Conservation (phyloP, 352 stramenopile species). For the Peronosclerospora sorghi region DNA sequence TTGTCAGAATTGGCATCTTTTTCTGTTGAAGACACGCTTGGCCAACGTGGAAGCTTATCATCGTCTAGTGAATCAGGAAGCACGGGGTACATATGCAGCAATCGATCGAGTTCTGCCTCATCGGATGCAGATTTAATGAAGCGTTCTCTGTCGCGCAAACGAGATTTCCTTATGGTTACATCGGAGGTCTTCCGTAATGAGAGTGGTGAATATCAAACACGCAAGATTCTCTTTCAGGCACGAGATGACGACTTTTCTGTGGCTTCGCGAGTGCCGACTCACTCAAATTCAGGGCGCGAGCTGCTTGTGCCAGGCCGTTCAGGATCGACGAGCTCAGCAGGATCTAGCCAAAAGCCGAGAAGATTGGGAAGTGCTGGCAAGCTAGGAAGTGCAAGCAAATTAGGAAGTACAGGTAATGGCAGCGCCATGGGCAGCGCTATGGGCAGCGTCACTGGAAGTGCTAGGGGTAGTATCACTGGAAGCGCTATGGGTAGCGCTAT, state of each 20-base stretch:
- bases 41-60: constrained; percentile 35
- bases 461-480: background rate
- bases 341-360: constrained; percentile 27
- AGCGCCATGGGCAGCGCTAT: constrained; percentile 10
- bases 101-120: constrained; percentile 13
- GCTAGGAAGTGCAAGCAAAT: constrained; percentile 7
- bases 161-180: constrained; percentile 87
- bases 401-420: constrained; percentile 8
- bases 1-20: constrained; percentile 37
- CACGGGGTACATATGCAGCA: constrained; percentile 11
- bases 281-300: constrained; percentile 54
- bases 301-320: constrained; percentile 23
- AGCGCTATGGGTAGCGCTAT: constrained; percentile 10
- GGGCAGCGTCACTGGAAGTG: background rate
- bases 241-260: constrained; percentile 80
- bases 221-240: constrained; percentile 84
- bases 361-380: constrained; percentile 17
- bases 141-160: constrained; percentile 75
- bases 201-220: constrained; percentile 74
- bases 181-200: constrained; percentile 82
- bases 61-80: constrained; percentile 33
- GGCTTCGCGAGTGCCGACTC: constrained; percentile 59
- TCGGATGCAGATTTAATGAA: constrained; percentile 73
- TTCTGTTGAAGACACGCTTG: constrained; percentile 15
- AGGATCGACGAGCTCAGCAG: constrained; percentile 30